phyloP scores from a whole-genome alignment of 1,284 basidiomycete species.

The Laetiporus sulphureus region DNA sequence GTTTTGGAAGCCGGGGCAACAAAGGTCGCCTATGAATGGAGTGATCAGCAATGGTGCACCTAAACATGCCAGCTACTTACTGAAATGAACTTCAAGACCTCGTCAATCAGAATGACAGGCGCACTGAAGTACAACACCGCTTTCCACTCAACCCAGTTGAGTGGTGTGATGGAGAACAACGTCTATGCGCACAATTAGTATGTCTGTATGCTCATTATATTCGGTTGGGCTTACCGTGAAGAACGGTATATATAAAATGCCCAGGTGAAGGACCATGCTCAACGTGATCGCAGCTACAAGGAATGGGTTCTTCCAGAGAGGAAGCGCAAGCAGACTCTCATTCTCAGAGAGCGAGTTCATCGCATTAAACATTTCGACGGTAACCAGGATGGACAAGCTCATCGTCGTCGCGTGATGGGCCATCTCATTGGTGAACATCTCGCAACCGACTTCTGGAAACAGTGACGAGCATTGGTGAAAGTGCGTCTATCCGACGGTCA shows the following conservation, averaged over 20 bases:
- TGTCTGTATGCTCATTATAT: not conserved
- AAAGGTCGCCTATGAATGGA: constrained; percentile 31
- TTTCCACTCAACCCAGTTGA: constrained; percentile 92
- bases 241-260: constrained; percentile 93
- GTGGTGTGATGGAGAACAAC: constrained; percentile 88
- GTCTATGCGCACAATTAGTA: constrained; percentile 34
- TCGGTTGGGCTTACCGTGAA: constrained; percentile 61
- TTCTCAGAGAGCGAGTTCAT: constrained; percentile 99
- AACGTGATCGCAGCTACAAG: constrained; percentile 84
- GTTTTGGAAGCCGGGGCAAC: constrained; percentile 41
- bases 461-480: constrained; percentile 84
- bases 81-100: constrained; percentile 82
- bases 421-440: constrained; percentile 88
- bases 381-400: constrained; percentile 90
- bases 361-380: constrained; percentile 98
- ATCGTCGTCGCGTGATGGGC: constrained; percentile 90
- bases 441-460: constrained; percentile 89
- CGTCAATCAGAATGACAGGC: constrained; percentile 89
- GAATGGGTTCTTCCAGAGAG: constrained; percentile 92
- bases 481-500: constrained; percentile 79
- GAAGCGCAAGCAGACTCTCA: constrained; percentile 84
- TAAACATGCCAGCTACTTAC: constrained; percentile 34
- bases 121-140: constrained; percentile 88
- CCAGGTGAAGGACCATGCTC: constrained; percentile 89
- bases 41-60: not conserved